Base-by-base conservation (phyloP, 2,329 filamentous ascomycete species). In the Ophiosphaerella korrae region DNA sequence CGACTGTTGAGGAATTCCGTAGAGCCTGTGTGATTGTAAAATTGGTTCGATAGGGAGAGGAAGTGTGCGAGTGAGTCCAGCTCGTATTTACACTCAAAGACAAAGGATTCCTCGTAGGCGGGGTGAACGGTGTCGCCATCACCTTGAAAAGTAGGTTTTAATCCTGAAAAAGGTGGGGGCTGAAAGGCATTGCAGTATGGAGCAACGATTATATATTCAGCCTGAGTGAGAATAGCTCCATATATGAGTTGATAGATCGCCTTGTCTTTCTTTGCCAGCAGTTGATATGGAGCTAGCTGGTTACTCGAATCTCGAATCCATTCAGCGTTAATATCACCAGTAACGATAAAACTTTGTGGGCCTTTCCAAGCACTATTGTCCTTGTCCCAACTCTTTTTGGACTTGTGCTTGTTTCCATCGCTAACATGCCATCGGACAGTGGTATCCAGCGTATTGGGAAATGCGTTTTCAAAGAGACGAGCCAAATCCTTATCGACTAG, bases 131-230 rank as follows among this genome's bases (percentile, higher is more conserved):
- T 75, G 67, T 99, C 94, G 16, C 88, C 83, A 70, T 96, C 90
- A 3, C 90, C 90, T 66, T 93, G 96, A 63, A 84, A 82, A 13
- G 86, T 87, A 5, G 88, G 79, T 3, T 81, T 76, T 1, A 97
- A 80, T 13, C 88, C 84, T 57, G 90, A 92, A 6, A 92, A 90
- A 2, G 90, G 88, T 0, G 94, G 94, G 4, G 94, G 93, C 72
- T 99, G 94, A 74, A 97, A 99, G 14, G 94, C 94, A 73, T 99
- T 97, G 81, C 94, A 99, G 77, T 97, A 99, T 0, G 94, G 94
- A 1, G 89, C 92, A 66, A 90, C 85, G 55, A 97, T 96, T 36
- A 99, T 90, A 67, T 92, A 97, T 73, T 97, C 93, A 13, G 90
- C 84, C 75, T 99, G 94, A 0, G 94, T 97, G 72, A 96, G 96